These are phyloP conservation scores for Viola pubescens DNA, from an alignment of 441 rosid genomes.

Conservation along the genomic window DNA sequence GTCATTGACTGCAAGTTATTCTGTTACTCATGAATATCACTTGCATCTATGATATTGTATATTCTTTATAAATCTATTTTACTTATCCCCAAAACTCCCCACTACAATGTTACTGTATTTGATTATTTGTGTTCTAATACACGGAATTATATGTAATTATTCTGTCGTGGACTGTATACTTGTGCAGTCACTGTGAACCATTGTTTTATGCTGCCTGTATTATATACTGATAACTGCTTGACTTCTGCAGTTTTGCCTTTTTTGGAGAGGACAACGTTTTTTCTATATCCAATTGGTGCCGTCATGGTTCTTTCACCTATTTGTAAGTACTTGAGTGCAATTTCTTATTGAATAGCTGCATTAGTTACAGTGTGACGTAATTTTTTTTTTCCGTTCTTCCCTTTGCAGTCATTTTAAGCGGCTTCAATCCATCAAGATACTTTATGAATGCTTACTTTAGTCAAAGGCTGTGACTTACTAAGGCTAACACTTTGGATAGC, in stretches of 20 bases:
- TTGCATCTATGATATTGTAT: too few species aligned
- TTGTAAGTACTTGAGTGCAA: slow-evolving; percentile 39
- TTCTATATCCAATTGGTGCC: slow-evolving; percentile 82
- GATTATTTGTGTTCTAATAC: too few species aligned
- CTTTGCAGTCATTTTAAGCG: slow-evolving; percentile 79
- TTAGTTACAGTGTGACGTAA: too few species aligned
- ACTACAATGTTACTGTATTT: too few species aligned
- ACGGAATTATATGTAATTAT: too few species aligned
- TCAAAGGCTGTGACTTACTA: slow-evolving; percentile 46
- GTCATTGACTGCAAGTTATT: neutral
- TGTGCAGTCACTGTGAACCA: too few species aligned
- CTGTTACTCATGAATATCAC: too few species aligned
- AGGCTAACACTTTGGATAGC: slow-evolving; percentile 22
- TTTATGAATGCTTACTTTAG: slow-evolving; percentile 88
- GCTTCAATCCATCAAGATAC: slow-evolving; percentile 97
- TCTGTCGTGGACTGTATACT: too few species aligned
- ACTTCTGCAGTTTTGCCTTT: slow-evolving; percentile 74
- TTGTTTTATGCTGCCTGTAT: neutral
- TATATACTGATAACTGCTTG: slow-evolving; percentile 10
- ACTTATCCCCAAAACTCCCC: too few species aligned
- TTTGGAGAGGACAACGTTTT: slow-evolving; percentile 92
- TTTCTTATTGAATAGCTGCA: neutral
- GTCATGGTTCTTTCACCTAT: slow-evolving; percentile 80
- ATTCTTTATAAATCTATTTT: too few species aligned
- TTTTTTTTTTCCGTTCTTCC: neutral